These are phyloP conservation scores for Cryphonectria carpinicola DNA, from an alignment of 2,329 filamentous ascomycete genomes.

Conservation along the genomic window DNA sequence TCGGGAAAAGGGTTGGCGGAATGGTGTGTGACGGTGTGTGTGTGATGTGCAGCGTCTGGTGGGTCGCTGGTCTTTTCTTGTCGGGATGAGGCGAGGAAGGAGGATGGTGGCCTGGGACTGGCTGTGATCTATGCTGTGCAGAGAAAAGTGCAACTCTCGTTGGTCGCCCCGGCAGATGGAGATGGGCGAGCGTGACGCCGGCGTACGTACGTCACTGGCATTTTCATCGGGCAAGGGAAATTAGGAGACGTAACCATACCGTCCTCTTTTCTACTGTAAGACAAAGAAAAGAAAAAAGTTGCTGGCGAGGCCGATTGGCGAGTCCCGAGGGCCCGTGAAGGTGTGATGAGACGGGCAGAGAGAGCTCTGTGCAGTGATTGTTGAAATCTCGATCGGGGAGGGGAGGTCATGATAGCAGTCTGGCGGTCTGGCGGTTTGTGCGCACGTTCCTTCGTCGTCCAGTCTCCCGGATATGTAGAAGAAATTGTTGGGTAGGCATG, in stretches of 20 bases:
- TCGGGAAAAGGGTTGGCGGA: background rate
- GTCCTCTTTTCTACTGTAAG: background rate
- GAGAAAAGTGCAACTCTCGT: background rate
- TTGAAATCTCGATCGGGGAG: background rate
- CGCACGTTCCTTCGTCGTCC: background rate
- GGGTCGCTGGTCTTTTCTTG: background rate
- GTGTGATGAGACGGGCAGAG: background rate
- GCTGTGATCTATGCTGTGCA: background rate
- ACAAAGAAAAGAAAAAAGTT: background rate
- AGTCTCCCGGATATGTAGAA: background rate
- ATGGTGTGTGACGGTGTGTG: background rate
- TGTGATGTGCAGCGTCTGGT: background rate
- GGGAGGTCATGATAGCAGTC: background rate
- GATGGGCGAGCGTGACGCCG: background rate
- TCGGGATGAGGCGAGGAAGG: background rate
- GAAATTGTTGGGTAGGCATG: background rate
- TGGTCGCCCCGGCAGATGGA: background rate
- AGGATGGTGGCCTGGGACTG: background rate
- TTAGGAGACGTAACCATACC: background rate
- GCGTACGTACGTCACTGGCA: background rate
- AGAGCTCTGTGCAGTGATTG: background rate
- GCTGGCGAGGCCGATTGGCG: slow-evolving; percentile 5
- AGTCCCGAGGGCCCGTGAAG: background rate
- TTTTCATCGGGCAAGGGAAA: background rate
- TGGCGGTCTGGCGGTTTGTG: background rate